Percentiles rank a stretch among this genome's conserved stretches.
These are phyloP conservation scores for Tremella yokohamensis DNA, from an alignment of 768 basidiomycete genomes.

Conservation along the genomic window DNA sequence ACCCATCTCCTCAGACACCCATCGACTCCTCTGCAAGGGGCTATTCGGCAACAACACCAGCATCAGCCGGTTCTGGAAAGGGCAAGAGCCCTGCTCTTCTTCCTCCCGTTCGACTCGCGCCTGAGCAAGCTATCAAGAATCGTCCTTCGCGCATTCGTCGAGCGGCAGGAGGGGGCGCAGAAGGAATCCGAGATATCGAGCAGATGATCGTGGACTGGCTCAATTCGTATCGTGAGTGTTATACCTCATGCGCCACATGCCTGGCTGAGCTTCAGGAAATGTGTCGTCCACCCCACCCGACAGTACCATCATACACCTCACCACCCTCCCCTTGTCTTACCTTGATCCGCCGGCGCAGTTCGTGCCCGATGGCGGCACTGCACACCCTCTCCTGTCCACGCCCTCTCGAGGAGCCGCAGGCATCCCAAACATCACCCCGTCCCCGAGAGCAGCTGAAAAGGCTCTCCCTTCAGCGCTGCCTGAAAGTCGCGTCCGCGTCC, in stretches of 20 bases:
- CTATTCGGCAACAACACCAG: too few species aligned
- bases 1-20: too few species aligned
- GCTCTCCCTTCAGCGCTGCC: not conserved
- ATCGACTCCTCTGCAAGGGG: too few species aligned
- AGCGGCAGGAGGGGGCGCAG: conserved; percentile 67
- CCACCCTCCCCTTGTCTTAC: conserved; percentile 63
- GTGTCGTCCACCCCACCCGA: conserved; percentile 71
- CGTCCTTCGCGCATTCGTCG: conserved; percentile 71
- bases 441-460: conserved; percentile 53
- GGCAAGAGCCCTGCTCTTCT: not conserved
- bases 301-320: conserved; percentile 65
- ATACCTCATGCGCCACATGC: not conserved
- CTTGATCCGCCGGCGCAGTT: conserved; percentile 35
- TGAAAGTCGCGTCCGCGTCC: conserved; percentile 31
- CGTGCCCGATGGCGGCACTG: not conserved
- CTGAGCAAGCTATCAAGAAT: not conserved
- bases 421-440: not conserved
- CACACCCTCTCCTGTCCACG: conserved; percentile 43
- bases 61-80: not conserved
- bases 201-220: conserved; percentile 77
- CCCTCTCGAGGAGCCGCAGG: conserved; percentile 56
- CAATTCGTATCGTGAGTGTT: conserved; percentile 63
- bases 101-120: too few species aligned
- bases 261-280: conserved; percentile 54
- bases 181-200: conserved; percentile 72